phyloP scores from a whole-genome alignment of 2,329 filamentous ascomycete genomes.

The Diplodia corticola region DNA sequence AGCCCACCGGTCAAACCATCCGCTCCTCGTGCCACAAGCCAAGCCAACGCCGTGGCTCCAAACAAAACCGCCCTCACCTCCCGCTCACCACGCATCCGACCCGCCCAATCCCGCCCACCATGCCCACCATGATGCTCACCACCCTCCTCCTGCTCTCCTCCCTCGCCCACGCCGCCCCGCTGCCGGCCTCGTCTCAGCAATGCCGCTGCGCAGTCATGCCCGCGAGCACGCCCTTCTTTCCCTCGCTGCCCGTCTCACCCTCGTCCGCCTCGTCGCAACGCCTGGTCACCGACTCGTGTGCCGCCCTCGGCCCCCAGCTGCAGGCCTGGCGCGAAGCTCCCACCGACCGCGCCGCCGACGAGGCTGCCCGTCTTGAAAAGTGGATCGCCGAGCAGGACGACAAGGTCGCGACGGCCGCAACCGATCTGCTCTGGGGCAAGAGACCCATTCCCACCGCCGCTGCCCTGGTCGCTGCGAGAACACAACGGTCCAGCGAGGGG shows the following conservation, averaged over 20 bases:
- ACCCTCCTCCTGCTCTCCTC: constrained; percentile 12
- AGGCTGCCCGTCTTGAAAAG: constrained; percentile 2
- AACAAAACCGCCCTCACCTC: background rate
- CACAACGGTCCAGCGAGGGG: background rate
- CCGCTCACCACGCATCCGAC: background rate
- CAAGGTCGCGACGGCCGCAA: constrained; percentile 1
- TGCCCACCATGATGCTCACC: background rate
- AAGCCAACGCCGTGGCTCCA: background rate
- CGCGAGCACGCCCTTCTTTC: constrained; percentile 18
- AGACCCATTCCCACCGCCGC: constrained; percentile 13
- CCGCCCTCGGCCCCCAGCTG: constrained; percentile 17
- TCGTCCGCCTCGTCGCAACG: constrained; percentile 1
- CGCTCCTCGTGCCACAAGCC: background rate
- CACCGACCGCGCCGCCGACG: background rate
- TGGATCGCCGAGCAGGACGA: constrained; percentile 12
- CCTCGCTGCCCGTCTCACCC: constrained; percentile 2
- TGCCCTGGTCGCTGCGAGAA: constrained; percentile 1
- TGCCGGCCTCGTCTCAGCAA: constrained; percentile 9
- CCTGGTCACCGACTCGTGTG: constrained; percentile 16
- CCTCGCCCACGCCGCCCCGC: constrained; percentile 13
- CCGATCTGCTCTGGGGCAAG: constrained; percentile 20
- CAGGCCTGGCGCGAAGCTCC: constrained; percentile 17
- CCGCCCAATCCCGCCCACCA: background rate
- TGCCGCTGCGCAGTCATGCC: constrained; percentile 22
- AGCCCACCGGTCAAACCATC: background rate